Base-by-base conservation (phyloP, 2,329 filamentous ascomycete species). In the Hirsutella minnesotensis region DNA sequence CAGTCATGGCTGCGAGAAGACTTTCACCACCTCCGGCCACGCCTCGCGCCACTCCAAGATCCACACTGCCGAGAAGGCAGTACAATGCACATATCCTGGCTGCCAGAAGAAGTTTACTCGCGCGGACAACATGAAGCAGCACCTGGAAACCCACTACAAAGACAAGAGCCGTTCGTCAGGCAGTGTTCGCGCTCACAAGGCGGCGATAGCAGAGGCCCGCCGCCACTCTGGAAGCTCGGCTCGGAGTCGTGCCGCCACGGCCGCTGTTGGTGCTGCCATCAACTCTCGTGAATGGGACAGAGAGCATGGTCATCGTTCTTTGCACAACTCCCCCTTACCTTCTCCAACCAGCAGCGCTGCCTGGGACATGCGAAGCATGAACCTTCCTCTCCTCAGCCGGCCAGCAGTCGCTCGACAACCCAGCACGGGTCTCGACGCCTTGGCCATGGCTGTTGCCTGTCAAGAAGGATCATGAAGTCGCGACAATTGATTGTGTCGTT, bases 111-210 rank as follows among this genome's bases (percentile, higher is more conserved):
- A 83, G 55, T 89, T 89, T 53, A 87, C 83, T 10, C 81, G 84
- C 49, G 80, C 82, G 52, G 84, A 89, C 69, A 89, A 89, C 68
- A 89, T 89, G 84, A 86, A 87, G 69, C 84, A 88, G 64, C 84
- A 89, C 55, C 72, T 86, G 24, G 77, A 85, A 53, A 88, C 83
- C 1, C 84, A 89, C 59, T 81, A 76, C 62, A 80, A 79, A 61
- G 73, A 79, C 49, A 75, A 75, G 63, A 65, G 64, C 27, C 67
- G 72, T 22, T 62, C 65, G 3, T 63, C 66, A 2, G 52, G 55
- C n/a, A 52, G 59, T 46, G 50, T 58, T 47, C 56, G 60, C 47
- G 51, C 53, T 30, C 55, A 57, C 51, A 55, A 61, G 52, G 42
- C 57, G 43, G 52, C 58, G 31, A 44, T 65, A 46, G 49, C 58